Evolutionary conservation across 2,329 filamentous ascomycete genomes (phyloP).

Genomic region (Endocalyx cinctus): DNA sequence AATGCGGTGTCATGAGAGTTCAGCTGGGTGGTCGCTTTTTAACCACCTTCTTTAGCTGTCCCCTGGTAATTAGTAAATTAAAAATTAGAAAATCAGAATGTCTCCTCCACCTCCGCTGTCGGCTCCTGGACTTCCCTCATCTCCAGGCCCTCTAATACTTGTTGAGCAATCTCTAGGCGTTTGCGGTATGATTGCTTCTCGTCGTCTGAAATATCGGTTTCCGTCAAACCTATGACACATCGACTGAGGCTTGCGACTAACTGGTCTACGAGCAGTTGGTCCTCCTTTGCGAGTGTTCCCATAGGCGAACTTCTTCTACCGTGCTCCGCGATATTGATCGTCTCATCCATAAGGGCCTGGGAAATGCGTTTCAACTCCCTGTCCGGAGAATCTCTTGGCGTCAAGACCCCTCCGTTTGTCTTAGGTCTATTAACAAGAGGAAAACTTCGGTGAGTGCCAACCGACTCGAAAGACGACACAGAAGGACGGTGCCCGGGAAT

Average conservation of each 20-base stretch:
- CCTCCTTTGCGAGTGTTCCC: conserved; percentile 46
- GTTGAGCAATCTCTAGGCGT: conserved; percentile 69
- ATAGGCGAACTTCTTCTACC: conserved; percentile 35
- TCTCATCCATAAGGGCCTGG: conserved; percentile 44
- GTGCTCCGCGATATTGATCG: conserved; percentile 31
- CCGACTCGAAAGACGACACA: conserved; percentile 52
- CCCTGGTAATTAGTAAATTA: too few relatives aligned
- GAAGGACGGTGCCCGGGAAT: conserved; percentile 49
- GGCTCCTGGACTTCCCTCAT: too few relatives aligned
- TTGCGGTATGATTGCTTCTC: conserved; percentile 63
- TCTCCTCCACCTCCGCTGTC: too few relatives aligned
- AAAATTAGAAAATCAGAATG: too few relatives aligned
- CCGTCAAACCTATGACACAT: conserved; percentile 54
- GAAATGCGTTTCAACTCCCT: conserved; percentile 43
- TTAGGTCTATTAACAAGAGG: conserved; percentile 53
- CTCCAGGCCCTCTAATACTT: conserved; percentile 68
- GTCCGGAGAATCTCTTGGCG: conserved; percentile 46
- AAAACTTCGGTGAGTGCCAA: conserved; percentile 57
- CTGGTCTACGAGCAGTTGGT: conserved; percentile 56
- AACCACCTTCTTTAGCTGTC: too few relatives aligned
- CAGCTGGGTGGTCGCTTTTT: too few relatives aligned
- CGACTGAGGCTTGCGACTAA: conserved; percentile 56
- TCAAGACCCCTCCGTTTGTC: conserved; percentile 41
- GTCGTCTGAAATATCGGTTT: conserved; percentile 50
- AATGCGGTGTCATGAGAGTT: too few relatives aligned